phyloP scores from a whole-genome alignment of 1,139 yeast species.

The Arxiozyma heterogenica region DNA sequence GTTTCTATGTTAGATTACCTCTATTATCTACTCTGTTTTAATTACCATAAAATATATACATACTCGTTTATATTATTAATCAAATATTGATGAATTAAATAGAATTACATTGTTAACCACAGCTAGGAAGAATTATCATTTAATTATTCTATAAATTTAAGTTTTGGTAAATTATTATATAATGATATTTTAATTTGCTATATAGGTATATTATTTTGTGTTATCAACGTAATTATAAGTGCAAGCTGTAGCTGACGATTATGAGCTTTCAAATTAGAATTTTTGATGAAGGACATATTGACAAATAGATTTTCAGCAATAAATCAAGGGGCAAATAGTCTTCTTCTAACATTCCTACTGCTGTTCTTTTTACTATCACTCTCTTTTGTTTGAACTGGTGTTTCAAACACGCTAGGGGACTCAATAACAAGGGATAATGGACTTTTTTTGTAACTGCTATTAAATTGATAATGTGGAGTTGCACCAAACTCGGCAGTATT shows the following conservation, averaged over 20 bases:
- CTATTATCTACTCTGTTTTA: too few relatives aligned
- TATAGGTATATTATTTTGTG: too few relatives aligned
- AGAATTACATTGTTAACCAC: background rate
- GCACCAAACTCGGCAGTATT: background rate
- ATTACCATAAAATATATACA: background rate
- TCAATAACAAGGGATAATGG: background rate
- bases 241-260: too few relatives aligned
- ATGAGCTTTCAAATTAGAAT: too few relatives aligned
- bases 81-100: too few relatives aligned
- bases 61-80: background rate
- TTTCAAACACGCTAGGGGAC: constrained; percentile 1
- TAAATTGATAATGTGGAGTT: background rate
- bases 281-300: background rate
- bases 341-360: constrained; percentile 28
- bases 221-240: too few relatives aligned
- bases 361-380: background rate
- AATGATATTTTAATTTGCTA: too few relatives aligned
- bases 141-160: background rate
- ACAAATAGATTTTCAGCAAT: background rate
- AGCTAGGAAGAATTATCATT: too few relatives aligned
- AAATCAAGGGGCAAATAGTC: constrained; percentile 28
- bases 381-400: background rate
- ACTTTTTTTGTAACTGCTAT: background rate
- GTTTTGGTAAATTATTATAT: background rate
- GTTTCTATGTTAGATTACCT: background rate